Percentiles rank a stretch among this genome's conserved stretches.
These are phyloP conservation scores for Blakeslea trispora DNA, from an alignment of 371 early-diverging fungal species.

Conservation along the genomic window DNA sequence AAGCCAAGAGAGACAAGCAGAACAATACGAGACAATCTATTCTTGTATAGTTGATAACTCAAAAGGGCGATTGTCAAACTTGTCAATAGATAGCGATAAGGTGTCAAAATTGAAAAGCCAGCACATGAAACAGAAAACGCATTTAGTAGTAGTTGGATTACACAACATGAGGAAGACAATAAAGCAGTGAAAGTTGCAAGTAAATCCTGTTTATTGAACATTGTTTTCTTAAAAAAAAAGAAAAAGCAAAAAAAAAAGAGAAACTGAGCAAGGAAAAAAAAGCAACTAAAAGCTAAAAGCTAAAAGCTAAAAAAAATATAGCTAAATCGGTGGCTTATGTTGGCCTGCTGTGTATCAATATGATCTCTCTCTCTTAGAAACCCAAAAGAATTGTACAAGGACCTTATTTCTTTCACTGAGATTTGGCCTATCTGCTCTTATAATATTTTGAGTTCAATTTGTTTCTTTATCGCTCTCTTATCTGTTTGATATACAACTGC, in stretches of 20 bases:
- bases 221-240: neutral
- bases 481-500: no score
- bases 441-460: no score
- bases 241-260: constrained; percentile 8
- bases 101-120: constrained; percentile 57
- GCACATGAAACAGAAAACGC: constrained; percentile 57
- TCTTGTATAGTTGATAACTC: constrained; percentile 22
- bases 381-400: no score
- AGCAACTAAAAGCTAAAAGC: no score
- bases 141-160: constrained; percentile 58
- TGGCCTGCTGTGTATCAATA: no score
- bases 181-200: constrained; percentile 36
- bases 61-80: constrained; percentile 30
- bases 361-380: no score
- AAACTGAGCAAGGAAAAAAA: neutral
- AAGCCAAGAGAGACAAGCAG: constrained; percentile 25
- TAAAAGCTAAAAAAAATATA: no score
- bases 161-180: constrained; percentile 56
- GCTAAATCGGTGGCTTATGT: no score
- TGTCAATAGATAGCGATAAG: constrained; percentile 41
- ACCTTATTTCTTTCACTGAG: no score
- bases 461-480: no score
- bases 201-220: neutral
- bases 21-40: constrained; percentile 18
- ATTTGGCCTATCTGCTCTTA: no score